These are phyloP conservation scores for Prosopis cineraria DNA, from an alignment of 306 rosid genomes.

Conservation along the genomic window DNA sequence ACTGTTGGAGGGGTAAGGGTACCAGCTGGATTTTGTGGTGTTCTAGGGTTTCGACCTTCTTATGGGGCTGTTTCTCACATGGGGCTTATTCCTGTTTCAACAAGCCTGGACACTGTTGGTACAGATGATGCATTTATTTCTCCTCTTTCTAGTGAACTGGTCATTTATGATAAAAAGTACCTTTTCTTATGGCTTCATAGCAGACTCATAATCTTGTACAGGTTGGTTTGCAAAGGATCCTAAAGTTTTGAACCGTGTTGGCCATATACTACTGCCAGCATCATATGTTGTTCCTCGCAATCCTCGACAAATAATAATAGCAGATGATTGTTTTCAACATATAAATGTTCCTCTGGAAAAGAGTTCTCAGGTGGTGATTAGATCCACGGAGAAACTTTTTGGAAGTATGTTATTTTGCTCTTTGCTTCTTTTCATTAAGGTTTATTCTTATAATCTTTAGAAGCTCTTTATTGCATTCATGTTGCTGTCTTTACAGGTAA, in stretches of 20 bases:
- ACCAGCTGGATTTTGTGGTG: constrained; percentile 92
- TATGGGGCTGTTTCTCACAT: constrained; percentile 80
- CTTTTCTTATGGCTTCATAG: not conserved
- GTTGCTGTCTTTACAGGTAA: not conserved
- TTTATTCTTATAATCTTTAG: constrained; percentile 1
- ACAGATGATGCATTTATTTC: constrained; percentile 36
- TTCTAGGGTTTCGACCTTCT: constrained; percentile 95
- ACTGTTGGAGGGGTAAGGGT: constrained; percentile 93
- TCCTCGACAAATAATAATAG: constrained; percentile 82
- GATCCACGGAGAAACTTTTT: constrained; percentile 77
- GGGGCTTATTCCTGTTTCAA: constrained; percentile 73
- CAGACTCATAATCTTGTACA: constrained; percentile 35
- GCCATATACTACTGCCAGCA: constrained; percentile 83
- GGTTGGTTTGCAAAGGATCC: constrained; percentile 98
- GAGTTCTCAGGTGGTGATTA: constrained; percentile 78
- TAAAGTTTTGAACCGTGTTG: constrained; percentile 67
- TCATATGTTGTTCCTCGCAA: constrained; percentile 60
- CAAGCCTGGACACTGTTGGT: constrained; percentile 94
- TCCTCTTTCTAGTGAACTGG: not conserved
- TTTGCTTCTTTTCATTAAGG: constrained; percentile 22
- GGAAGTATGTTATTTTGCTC: constrained; percentile 73
- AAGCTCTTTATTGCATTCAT: constrained; percentile 5
- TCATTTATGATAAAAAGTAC: not conserved
- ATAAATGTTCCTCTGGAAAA: constrained; percentile 73
- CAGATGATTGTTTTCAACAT: constrained; percentile 89